These are phyloP conservation scores for Neospermospora avenae DNA, from an alignment of 2,329 filamentous ascomycete genomes.

Conservation along the genomic window DNA sequence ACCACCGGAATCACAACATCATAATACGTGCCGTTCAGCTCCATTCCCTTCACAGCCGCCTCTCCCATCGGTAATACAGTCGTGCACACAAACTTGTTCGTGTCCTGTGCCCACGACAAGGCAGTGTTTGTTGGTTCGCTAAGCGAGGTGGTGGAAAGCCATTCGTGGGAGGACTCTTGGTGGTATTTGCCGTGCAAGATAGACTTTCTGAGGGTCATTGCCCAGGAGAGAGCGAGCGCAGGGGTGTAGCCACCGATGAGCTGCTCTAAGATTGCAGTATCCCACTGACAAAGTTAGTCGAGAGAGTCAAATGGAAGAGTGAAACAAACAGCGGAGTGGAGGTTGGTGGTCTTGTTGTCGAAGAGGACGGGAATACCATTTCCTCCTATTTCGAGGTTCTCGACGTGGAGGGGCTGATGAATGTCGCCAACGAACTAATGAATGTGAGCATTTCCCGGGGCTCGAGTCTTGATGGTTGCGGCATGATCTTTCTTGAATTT, in stretches of 20 bases:
- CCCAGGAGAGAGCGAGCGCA: constrained; percentile 51
- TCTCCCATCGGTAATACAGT: constrained; percentile 59
- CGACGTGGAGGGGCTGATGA: constrained; percentile 65
- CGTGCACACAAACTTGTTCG: constrained; percentile 59
- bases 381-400: constrained; percentile 62
- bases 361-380: constrained; percentile 66
- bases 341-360: constrained; percentile 53
- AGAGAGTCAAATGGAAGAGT: background rate
- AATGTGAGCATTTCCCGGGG: background rate
- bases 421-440: constrained; percentile 54
- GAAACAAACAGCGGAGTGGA: constrained; percentile 57
- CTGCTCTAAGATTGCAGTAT: constrained; percentile 65
- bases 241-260: constrained; percentile 53
- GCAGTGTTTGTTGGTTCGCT: constrained; percentile 34
- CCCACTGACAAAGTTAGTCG: constrained; percentile 35
- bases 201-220: constrained; percentile 50
- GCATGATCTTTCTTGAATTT: background rate
- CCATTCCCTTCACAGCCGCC: constrained; percentile 52
- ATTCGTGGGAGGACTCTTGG: constrained; percentile 16
- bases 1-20: constrained; percentile 58
- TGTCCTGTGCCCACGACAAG: constrained; percentile 62
- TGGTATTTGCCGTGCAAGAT: constrained; percentile 56
- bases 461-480: no score
- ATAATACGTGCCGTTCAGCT: constrained; percentile 62
- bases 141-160: constrained; percentile 22